Evolutionary conservation across 2,329 filamentous ascomycete species (phyloP).

Genomic region (Tolypocladium tundrense): DNA sequence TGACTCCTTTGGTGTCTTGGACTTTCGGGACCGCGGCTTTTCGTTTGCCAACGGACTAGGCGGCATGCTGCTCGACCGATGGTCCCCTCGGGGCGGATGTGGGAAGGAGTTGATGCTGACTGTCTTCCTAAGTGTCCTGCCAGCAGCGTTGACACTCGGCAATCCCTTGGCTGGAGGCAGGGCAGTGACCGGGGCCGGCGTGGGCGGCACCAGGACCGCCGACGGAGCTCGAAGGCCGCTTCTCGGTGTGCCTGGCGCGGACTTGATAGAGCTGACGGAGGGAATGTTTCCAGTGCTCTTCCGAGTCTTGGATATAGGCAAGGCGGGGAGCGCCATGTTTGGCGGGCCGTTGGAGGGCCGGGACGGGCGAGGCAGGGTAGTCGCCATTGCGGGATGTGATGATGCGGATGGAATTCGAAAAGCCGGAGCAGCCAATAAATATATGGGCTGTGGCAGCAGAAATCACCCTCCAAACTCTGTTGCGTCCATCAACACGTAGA

Average conservation of each 20-base stretch:
- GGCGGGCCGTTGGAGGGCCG: constrained; percentile 62
- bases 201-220: constrained; percentile 38
- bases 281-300: constrained; percentile 48
- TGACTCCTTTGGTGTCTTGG: constrained; percentile 45
- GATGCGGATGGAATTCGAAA: background rate
- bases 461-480: background rate
- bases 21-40: constrained; percentile 38
- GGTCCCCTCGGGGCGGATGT: constrained; percentile 66
- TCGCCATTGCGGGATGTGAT: constrained; percentile 20
- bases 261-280: constrained; percentile 25
- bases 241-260: constrained; percentile 39
- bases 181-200: constrained; percentile 41
- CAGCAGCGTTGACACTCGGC: constrained; percentile 45
- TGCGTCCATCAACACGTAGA: constrained; percentile 3
- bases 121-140: constrained; percentile 70
- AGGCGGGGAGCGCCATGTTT: constrained; percentile 59
- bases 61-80: constrained; percentile 49
- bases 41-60: constrained; percentile 49
- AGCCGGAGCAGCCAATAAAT: background rate
- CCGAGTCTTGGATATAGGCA: constrained; percentile 63
- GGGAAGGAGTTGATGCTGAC: constrained; percentile 93
- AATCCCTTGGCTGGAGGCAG: constrained; percentile 46
- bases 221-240: constrained; percentile 51
- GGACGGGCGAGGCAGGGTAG: constrained; percentile 55
- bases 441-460: background rate